Evolutionary conservation across 495 filamentous ascomycete genomes (phyloP).

Genomic region (Trichoderma asperelloides): DNA sequence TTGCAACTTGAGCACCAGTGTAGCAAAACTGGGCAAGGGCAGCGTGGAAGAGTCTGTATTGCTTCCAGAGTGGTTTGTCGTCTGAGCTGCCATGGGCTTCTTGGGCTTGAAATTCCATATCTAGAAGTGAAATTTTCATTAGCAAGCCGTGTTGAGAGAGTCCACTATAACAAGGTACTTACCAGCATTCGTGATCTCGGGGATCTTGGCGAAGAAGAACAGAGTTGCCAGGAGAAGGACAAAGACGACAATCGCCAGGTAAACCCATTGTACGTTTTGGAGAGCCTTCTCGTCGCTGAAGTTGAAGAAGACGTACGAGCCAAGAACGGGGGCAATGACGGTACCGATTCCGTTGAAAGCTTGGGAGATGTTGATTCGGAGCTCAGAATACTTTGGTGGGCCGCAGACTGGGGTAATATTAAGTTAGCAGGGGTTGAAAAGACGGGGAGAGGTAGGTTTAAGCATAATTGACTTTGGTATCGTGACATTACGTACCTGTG

Average conservation of each 20-base stretch:
- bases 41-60: conserved; percentile 60
- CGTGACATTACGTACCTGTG: conserved; percentile 23
- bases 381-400: conserved; percentile 57
- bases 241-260: conserved; percentile 62
- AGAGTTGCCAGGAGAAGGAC: conserved; percentile 54
- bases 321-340: conserved; percentile 55
- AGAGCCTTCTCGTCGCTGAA: conserved; percentile 43
- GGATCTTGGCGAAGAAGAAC: conserved; percentile 57
- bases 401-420: conserved; percentile 44
- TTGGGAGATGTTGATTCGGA: conserved; percentile 61
- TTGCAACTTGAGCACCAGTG: conserved; percentile 57
- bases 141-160: too few species aligned
- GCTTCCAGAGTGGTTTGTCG: conserved; percentile 47
- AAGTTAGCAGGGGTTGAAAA: background rate
- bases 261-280: conserved; percentile 62
- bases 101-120: conserved; percentile 27
- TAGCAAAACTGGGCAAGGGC: conserved; percentile 64
- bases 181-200: conserved; percentile 67
- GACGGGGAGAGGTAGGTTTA: background rate
- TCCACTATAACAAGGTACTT: conserved; percentile 31
- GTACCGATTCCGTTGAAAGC: conserved; percentile 58
- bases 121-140: background rate
- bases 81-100: conserved; percentile 32
- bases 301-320: conserved; percentile 60
- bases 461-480: background rate